Conservation (phyloP, 2,329 filamentous ascomycete species). For the Talaromyces funiculosus region DNA sequence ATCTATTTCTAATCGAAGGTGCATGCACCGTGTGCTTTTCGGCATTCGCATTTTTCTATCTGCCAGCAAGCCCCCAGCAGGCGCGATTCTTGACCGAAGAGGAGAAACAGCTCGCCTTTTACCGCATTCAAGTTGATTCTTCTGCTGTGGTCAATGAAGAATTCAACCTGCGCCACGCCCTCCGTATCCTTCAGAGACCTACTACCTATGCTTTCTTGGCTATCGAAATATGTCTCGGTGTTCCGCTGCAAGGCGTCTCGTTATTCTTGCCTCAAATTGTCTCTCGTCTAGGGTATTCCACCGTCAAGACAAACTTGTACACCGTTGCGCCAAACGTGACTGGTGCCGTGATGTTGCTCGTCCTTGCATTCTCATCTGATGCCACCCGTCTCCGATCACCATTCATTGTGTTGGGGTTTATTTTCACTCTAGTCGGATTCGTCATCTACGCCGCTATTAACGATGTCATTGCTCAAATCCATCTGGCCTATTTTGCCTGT, state of each 20-base stretch:
- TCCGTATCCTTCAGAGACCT: slow-evolving; percentile 50
- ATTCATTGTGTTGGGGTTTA: slow-evolving; percentile 68
- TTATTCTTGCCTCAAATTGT: slow-evolving; percentile 58
- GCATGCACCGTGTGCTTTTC: slow-evolving; percentile 56
- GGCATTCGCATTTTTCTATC: slow-evolving; percentile 62
- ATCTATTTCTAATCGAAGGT: slow-evolving; percentile 55
- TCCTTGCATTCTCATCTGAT: slow-evolving; percentile 68
- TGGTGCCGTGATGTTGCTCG: slow-evolving; percentile 65
- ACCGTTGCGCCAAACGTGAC: slow-evolving; percentile 75
- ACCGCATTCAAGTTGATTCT: slow-evolving; percentile 70
- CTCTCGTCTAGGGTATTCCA: slow-evolving; percentile 17
- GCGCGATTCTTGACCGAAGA: slow-evolving; percentile 61
- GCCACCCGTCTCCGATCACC: slow-evolving; percentile 61
- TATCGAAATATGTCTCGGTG: slow-evolving; percentile 56
- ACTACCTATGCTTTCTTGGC: slow-evolving; percentile 50
- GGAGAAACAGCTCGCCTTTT: slow-evolving; percentile 63
- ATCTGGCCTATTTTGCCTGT: slow-evolving; percentile 66
- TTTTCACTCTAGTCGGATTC: slow-evolving; percentile 70
- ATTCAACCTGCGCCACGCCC: slow-evolving; percentile 48
- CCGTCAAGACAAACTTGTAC: slow-evolving; percentile 49
- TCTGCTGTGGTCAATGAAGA: slow-evolving; percentile 58
- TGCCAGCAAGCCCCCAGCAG: slow-evolving; percentile 59
- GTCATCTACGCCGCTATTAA: slow-evolving; percentile 69
- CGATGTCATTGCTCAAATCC: slow-evolving; percentile 55
- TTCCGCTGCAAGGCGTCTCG: slow-evolving; percentile 52